Evolutionary conservation across 805 yeast genomes (phyloP), one percentile per base, ranked within the genome.

Genomic region (Ogataea philodendri): DNA sequence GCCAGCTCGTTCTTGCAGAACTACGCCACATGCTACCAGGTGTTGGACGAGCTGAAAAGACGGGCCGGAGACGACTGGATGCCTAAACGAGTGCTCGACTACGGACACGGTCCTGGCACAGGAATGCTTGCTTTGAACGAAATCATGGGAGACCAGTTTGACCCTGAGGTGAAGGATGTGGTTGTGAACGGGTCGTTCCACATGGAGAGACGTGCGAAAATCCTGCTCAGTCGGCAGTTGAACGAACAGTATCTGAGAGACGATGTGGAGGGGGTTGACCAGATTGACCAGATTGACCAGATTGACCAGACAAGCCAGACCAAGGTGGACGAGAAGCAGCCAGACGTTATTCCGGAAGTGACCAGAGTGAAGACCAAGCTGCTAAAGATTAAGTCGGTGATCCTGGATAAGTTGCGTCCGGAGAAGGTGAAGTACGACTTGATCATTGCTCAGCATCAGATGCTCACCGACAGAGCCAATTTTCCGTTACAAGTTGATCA

Each of bases 121-220:
- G 97, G 97, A 2, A 78, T 93, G 67, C 62, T 89, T 10, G 97
- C 95, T 0, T 65, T 88, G 34, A 86, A 89, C 53, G 96, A 88
- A 51, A 50, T 89, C 1, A 76, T 86, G 78, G 88, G 84, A 0
- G 70, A 70, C 3, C 70, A 70, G 0, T 83, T 74, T 62, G 56
- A 61, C 13, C 87, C 95, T 0, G 63, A 62, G 13, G 63, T 65
- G 9, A 85, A 85, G 49, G 87, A 85, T 24, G 78, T 84, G 0
- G 84, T 81, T 15, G 71, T 89, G 11, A 66, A 80, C 13, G 93
- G 96, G 1, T 60, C 75, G 25, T 64, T 47, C 23, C 81, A 78
- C 26, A 88, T 93, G 97, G 75, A 75, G 47, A 73, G 78, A 33
- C 68, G 94, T 33, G 96, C 97, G 1, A 84, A 81, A 58, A 66